A percentile compares a stretch with the other conserved stretches of the same genome.
Evolutionary conservation across 768 basidiomycete genomes (phyloP).

Genomic region (Mycena polygramma): DNA sequence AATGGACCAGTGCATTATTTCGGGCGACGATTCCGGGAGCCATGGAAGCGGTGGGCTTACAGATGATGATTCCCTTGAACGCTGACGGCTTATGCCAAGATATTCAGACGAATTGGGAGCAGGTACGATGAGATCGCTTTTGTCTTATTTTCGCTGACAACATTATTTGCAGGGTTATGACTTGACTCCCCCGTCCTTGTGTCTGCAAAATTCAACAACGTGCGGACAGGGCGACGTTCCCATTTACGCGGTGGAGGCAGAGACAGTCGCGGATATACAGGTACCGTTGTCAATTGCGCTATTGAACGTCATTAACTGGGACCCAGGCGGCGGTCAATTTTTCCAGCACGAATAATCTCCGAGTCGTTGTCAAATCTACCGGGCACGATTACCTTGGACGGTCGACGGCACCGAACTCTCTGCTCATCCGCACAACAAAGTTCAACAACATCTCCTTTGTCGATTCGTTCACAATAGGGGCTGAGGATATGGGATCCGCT

Average conservation of each 20-base stretch:
- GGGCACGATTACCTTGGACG: constrained; percentile 61
- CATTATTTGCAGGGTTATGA: constrained; percentile 22
- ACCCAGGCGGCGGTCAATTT: constrained; percentile 49
- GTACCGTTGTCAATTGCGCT: background rate
- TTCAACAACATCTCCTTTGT: constrained; percentile 50
- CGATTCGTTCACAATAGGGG: background rate
- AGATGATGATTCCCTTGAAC: too few relatives aligned
- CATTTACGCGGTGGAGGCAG: constrained; percentile 55
- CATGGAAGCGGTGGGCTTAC: constrained; percentile 24
- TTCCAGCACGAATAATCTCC: constrained; percentile 44
- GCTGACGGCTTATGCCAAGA: background rate
- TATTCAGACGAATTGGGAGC: constrained; percentile 29
- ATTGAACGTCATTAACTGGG: background rate
- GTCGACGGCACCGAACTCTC: constrained; percentile 54
- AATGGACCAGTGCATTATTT: constrained; percentile 35
- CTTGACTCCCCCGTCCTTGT: constrained; percentile 24
- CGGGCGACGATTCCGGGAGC: constrained; percentile 31
- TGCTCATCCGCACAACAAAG: constrained; percentile 58
- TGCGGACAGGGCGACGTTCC: constrained; percentile 62
- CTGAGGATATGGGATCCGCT: background rate
- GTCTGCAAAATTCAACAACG: constrained; percentile 33
- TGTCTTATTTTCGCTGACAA: background rate
- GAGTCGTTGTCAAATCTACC: constrained; percentile 43
- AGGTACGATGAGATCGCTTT: background rate
- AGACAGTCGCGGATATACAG: constrained; percentile 52